These are phyloP conservation scores for Eragrostis tef DNA, from an alignment of 202 grass and related monocot genomes.

Conservation along the genomic window DNA sequence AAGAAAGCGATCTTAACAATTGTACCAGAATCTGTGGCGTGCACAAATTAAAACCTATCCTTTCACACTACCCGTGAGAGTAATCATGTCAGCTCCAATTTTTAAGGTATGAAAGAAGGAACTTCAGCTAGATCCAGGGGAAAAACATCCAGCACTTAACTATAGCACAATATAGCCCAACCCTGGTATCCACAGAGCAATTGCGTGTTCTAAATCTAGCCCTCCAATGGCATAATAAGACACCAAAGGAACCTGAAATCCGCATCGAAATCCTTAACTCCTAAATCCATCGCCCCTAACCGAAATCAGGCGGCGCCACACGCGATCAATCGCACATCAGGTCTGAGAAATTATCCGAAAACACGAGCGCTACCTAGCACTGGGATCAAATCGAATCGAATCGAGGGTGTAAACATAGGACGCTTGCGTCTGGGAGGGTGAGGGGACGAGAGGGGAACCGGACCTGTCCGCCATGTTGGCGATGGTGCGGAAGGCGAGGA, in stretches of 20 bases:
- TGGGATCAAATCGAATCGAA: conserved; percentile 25
- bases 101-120: not conserved
- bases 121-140: conserved; percentile 44
- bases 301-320: conserved; percentile 24
- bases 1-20: not conserved
- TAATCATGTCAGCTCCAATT: not conserved
- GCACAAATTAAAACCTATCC: not conserved
- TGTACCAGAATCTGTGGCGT: conserved; percentile 6
- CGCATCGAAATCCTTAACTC: not conserved
- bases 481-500: conserved; percentile 83
- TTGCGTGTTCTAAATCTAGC: conserved; percentile 41
- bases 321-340: not conserved
- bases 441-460: not conserved
- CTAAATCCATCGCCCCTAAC: conserved; percentile 13
- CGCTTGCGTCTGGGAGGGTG: not conserved
- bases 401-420: not conserved
- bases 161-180: not conserved
- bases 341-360: not conserved
- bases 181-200: not conserved
- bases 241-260: not conserved
- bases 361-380: not conserved
- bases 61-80: not conserved
- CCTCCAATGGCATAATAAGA: not conserved
- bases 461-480: conserved; percentile 90
- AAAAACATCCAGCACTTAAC: not conserved